Conservation (phyloP, 1,284 basidiomycete species). For the Ustilago nuda region DNA sequence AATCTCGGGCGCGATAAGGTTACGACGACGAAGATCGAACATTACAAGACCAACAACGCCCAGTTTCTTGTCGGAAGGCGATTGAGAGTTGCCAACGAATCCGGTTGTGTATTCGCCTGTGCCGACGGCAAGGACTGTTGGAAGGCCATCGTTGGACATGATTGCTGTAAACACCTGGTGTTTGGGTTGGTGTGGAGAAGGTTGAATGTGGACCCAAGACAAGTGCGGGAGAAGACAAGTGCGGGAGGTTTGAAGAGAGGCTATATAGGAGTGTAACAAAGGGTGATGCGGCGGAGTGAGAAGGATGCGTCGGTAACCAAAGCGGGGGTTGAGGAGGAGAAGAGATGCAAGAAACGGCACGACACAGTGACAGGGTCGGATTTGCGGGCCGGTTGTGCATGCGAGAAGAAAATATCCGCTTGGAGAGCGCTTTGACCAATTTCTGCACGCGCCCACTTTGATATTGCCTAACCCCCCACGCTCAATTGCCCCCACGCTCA, state of each 20-base stretch:
- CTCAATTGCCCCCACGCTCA: not conserved
- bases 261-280: not conserved
- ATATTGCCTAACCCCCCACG: not conserved
- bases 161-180: not conserved
- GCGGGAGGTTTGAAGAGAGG: not conserved
- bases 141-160: constrained; percentile 27
- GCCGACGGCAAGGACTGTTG: constrained; percentile 45
- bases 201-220: not conserved
- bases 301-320: not conserved
- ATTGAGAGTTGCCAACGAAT: constrained; percentile 88
- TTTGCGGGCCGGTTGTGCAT: constrained; percentile 3
- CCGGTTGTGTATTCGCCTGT: constrained; percentile 79
- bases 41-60: constrained; percentile 86
- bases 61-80: constrained; percentile 92
- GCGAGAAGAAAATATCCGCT: not conserved
- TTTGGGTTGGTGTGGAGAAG: not conserved
- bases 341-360: not conserved
- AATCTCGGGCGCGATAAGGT: constrained; percentile 78
- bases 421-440: not conserved
- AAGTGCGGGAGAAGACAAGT: not conserved
- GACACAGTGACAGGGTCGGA: too few relatives aligned
- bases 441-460: not conserved
- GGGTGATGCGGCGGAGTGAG: too few relatives aligned
- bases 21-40: constrained; percentile 86
- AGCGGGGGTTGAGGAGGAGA: not conserved